Base-by-base conservation (phyloP, 257 asterid genomes). In the Lycium ferocissimum region DNA sequence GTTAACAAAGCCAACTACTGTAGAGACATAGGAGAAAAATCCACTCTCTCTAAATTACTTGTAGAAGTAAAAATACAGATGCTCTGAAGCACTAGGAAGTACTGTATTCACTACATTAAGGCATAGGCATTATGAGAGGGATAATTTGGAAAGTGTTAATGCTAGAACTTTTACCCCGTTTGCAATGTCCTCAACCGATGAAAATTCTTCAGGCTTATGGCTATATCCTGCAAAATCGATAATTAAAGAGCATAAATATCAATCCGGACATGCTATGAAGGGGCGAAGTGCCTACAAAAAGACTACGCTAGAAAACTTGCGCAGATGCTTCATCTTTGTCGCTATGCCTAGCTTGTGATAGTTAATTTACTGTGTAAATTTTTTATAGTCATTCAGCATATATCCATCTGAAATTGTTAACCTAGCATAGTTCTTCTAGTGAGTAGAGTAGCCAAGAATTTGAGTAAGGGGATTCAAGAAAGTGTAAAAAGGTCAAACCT, bases 201-300 rank as follows among this genome's bases (percentile, higher is more conserved):
- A 83, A 81, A 84, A 93, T 84, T 95, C 98, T 84, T 95, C 98
- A 10, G 98, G 98, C 87, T 94, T 95, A 80, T 95, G 98, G 89
- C 97, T 95, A 80, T 88, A 91, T 82, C 92, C 94, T 90, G 92
- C 83, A 65, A 47, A 53, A 59, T 40, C 67, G 49, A 76, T 7
- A 76, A 22, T 43, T 22, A 45, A 82, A 49, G 69, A 37, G 13
- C 54, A 53, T 69, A 72, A 35, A 67, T 53, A 83, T 35, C 63
- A 76, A 76, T 14, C 20, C 20, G 22, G 37, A 47, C 61, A 53
- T 20, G 20, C 81, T 20, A 49, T 49, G 22, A 11, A 51, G 1
- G 6, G 6, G 40, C 43, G 2, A 75, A 11, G 4, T 59, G 62
- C 20, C 62, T 14, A 56, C 14, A 56, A 56, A 26, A 56, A 56